Evolutionary conservation across 805 yeast species (phyloP).

Genomic region (Saturnispora gosingensis): DNA sequence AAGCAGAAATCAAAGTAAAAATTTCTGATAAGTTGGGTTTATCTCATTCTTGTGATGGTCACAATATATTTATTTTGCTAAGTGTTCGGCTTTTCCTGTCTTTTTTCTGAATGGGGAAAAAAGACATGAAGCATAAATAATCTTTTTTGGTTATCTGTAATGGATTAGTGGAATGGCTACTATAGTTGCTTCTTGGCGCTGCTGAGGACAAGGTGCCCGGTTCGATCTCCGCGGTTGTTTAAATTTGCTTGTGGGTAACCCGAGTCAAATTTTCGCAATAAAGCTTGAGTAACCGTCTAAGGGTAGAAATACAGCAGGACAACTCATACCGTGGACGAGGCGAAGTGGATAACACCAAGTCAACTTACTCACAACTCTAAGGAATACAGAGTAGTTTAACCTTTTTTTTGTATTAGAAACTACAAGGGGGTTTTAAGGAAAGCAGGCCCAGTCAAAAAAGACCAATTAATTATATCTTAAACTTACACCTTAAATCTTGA

Average conservation of each 20-base stretch:
- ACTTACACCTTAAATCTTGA: background rate
- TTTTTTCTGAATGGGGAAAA: too few species aligned
- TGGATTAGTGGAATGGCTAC: conserved; percentile 7
- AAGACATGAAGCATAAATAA: too few species aligned
- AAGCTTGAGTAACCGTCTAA: conserved; percentile 29
- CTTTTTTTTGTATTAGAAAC: background rate
- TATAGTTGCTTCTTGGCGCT: conserved; percentile 5
- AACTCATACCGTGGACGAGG: conserved; percentile 33
- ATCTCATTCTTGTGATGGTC: too few species aligned
- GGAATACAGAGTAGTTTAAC: background rate
- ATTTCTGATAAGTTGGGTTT: too few species aligned
- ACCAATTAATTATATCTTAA: background rate
- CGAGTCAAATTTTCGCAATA: conserved; percentile 22
- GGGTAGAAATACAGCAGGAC: conserved; percentile 40
- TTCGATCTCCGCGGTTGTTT: conserved; percentile 34
- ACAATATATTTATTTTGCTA: too few species aligned
- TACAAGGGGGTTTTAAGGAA: too few species aligned
- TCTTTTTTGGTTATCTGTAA: background rate
- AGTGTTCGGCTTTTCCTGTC: too few species aligned
- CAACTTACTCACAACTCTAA: conserved; percentile 18
- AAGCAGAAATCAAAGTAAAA: too few species aligned
- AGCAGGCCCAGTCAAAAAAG: too few species aligned
- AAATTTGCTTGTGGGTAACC: conserved; percentile 27
- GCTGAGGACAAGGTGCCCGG: conserved; percentile 33
- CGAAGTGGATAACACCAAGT: conserved; percentile 32